Evolutionary conservation across 2,329 filamentous ascomycete genomes (phyloP).

Genomic region (Chaetomium globosum): DNA sequence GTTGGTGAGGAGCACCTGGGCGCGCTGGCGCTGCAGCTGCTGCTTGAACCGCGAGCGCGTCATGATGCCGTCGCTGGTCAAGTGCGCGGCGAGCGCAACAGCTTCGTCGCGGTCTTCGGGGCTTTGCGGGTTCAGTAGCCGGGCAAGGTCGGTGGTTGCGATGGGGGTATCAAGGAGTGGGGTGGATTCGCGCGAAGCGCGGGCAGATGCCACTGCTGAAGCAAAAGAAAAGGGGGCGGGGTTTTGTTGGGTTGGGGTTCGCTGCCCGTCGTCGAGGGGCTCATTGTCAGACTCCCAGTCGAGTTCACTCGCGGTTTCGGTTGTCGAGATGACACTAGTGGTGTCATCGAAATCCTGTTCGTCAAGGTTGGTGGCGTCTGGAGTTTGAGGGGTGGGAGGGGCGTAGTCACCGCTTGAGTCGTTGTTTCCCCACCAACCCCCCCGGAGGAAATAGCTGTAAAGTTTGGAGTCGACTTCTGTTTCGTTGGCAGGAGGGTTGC

Average conservation of each 20-base stretch:
- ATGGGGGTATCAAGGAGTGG: slow-evolving; percentile 65
- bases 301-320: slow-evolving; percentile 47
- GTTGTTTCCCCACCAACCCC: slow-evolving; percentile 80
- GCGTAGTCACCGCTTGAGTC: slow-evolving; percentile 81
- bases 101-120: slow-evolving; percentile 81
- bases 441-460: slow-evolving; percentile 82
- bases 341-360: slow-evolving; percentile 58
- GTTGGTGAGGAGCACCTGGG: slow-evolving; percentile 61
- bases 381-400: slow-evolving; percentile 55
- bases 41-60: slow-evolving; percentile 78
- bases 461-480: slow-evolving; percentile 71
- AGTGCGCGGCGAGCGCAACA: slow-evolving; percentile 75
- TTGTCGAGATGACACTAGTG: slow-evolving; percentile 76
- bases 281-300: slow-evolving; percentile 44
- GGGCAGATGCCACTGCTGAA: slow-evolving; percentile 33
- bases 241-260: slow-evolving; percentile 72
- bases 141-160: slow-evolving; percentile 69
- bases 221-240: slow-evolving; percentile 45
- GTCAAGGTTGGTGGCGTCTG: slow-evolving; percentile 61
- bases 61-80: slow-evolving; percentile 70
- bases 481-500: slow-evolving; percentile 52
- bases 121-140: slow-evolving; percentile 77
- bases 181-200: slow-evolving; percentile 53
- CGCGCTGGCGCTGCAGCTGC: slow-evolving; percentile 68
- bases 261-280: slow-evolving; percentile 51